Evolutionary conservation across 2,329 filamentous ascomycete species (phyloP).

Genomic region (Ascomycota sp.): DNA sequence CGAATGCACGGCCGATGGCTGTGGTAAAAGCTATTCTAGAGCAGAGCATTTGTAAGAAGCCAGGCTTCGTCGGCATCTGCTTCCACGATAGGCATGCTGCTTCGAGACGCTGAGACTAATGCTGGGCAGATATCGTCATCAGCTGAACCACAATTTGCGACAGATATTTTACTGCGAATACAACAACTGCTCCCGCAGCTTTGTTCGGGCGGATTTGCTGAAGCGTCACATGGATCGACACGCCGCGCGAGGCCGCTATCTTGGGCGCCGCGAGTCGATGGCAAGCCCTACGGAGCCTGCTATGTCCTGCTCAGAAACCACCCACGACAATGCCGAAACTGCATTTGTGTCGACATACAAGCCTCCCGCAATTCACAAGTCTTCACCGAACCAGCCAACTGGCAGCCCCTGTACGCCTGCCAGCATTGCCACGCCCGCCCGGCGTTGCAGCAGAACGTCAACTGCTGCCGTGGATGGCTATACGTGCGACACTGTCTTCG

Average conservation of each 20-base stretch:
- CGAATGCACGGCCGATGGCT: constrained; percentile 64
- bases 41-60: constrained; percentile 67
- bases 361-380: constrained; percentile 21
- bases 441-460: constrained; percentile 6
- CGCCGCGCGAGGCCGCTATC: constrained; percentile 53
- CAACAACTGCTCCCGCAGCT: constrained; percentile 69
- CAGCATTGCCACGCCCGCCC: constrained; percentile 18
- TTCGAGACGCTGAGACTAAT: constrained; percentile 1
- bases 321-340: no score
- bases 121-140: constrained; percentile 48
- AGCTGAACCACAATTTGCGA: constrained; percentile 88
- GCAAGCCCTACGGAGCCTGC: constrained; percentile 2
- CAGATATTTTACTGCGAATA: constrained; percentile 89
- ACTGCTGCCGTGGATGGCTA: constrained; percentile 1
- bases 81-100: not conserved
- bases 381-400: constrained; percentile 19
- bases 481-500: constrained; percentile 1
- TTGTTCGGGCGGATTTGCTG: constrained; percentile 82
- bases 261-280: constrained; percentile 46
- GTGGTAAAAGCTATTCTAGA: constrained; percentile 87
- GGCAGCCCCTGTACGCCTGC: constrained; percentile 25
- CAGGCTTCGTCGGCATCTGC: constrained; percentile 6
- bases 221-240: constrained; percentile 66
- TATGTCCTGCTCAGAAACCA: not conserved
- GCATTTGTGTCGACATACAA: constrained; percentile 6